Evolutionary conservation across 1,139 yeast species (phyloP).

Genomic region (Hanseniaspora uvarum): DNA sequence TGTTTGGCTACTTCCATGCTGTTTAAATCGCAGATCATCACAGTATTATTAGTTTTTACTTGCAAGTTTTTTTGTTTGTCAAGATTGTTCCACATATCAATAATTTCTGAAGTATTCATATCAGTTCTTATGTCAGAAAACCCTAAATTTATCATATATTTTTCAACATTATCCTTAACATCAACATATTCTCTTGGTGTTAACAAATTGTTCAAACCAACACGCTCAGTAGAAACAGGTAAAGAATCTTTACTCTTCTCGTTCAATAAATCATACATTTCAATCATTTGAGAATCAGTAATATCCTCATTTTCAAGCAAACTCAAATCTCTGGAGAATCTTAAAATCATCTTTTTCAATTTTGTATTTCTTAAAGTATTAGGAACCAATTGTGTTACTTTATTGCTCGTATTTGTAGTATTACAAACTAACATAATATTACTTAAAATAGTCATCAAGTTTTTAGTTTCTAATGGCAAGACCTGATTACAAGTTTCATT

Average conservation of each 20-base stretch:
- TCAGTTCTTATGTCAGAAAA: not conserved
- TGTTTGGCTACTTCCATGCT: constrained; percentile 79
- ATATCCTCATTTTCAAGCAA: not conserved
- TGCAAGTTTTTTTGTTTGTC: constrained; percentile 27
- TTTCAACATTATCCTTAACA: not conserved
- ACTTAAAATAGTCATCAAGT: constrained; percentile 52
- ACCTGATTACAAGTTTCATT: constrained; percentile 54
- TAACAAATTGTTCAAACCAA: constrained; percentile 30
- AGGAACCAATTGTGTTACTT: constrained; percentile 35
- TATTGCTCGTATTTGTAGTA: constrained; percentile 27
- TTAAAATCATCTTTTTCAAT: constrained; percentile 27
- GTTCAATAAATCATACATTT: constrained; percentile 33
- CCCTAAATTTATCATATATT: not conserved
- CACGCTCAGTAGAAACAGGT: constrained; percentile 28
- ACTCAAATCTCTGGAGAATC: constrained; percentile 25
- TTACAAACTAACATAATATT: constrained; percentile 33
- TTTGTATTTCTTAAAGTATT: constrained; percentile 32
- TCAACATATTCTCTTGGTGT: constrained; percentile 29
- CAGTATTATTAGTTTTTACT: constrained; percentile 18
- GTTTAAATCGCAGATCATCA: constrained; percentile 57
- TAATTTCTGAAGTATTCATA: not conserved
- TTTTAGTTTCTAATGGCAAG: constrained; percentile 56
- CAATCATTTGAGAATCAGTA: constrained; percentile 33
- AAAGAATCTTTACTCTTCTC: constrained; percentile 29
- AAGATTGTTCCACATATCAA: not conserved